Conservation (phyloP, 2,329 filamentous ascomycete genomes). For the Sclerotinia minor region DNA sequence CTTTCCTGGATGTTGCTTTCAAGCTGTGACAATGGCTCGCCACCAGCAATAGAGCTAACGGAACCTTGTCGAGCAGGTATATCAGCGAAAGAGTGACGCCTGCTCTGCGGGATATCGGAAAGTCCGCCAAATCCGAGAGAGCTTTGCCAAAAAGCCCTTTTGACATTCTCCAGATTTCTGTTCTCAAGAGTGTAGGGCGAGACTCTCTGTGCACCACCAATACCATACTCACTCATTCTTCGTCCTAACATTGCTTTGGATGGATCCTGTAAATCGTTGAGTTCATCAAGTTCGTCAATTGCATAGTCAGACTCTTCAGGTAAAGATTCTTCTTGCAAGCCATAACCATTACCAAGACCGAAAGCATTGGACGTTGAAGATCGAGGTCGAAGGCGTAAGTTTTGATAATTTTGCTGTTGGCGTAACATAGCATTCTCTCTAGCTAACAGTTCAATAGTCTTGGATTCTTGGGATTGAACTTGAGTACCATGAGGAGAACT, state of each 20-base stretch:
- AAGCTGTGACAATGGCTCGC: slow-evolving; percentile 50
- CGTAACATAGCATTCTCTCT: slow-evolving; percentile 64
- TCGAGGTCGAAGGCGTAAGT: slow-evolving; percentile 56
- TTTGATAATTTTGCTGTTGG: slow-evolving; percentile 58
- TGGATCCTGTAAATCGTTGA: slow-evolving; percentile 49
- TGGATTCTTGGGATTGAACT: slow-evolving; percentile 56
- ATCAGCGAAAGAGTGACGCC: slow-evolving; percentile 77
- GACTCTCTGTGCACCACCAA: slow-evolving; percentile 38
- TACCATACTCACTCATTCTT: slow-evolving; percentile 44
- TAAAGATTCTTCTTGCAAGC: slow-evolving; percentile 60
- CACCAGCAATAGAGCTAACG: slow-evolving; percentile 56
- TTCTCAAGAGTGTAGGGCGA: slow-evolving; percentile 53
- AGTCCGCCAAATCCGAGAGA: slow-evolving; percentile 64
- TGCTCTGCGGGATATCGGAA: slow-evolving; percentile 67
- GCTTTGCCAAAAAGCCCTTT: slow-evolving; percentile 70
- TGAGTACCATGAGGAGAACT: slow-evolving; percentile 56
- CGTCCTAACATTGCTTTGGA: slow-evolving; percentile 39
- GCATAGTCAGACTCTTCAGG: slow-evolving; percentile 69
- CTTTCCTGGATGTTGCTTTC: slow-evolving; percentile 38
- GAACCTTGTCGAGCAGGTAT: slow-evolving; percentile 64
- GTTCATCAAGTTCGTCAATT: slow-evolving; percentile 70
- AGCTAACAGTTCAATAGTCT: slow-evolving; percentile 62
- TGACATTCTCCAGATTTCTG: slow-evolving; percentile 63
- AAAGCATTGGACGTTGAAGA: slow-evolving; percentile 57
- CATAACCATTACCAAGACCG: slow-evolving; percentile 56